Conservation (phyloP, 768 basidiomycete genomes). For the Cystobasidium tubakii region DNA sequence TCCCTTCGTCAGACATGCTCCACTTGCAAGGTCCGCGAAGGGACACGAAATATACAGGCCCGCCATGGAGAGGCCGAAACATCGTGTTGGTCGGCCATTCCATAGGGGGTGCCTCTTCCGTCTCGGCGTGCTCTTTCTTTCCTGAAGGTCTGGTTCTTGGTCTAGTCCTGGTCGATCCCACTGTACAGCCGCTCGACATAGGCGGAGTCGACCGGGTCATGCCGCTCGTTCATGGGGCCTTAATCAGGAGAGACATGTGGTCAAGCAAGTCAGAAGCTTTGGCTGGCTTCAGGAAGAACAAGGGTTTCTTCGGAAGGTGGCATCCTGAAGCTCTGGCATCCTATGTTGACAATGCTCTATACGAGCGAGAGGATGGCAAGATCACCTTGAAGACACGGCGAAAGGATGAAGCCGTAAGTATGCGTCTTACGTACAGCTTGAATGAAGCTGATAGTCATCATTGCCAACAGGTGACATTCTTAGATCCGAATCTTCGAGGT, state of each 20-base stretch:
- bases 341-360: slow-evolving; percentile 40
- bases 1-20: not conserved
- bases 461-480: slow-evolving; percentile 35
- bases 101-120: slow-evolving; percentile 72
- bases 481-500: slow-evolving; percentile 32
- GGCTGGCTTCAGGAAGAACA: slow-evolving; percentile 53
- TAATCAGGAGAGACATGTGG: slow-evolving; percentile 64
- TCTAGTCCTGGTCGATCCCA: slow-evolving; percentile 57
- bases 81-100: slow-evolving; percentile 75
- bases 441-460: slow-evolving; percentile 16
- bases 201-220: slow-evolving; percentile 50
- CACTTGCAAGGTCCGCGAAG: not conserved
- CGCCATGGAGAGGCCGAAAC: slow-evolving; percentile 31
- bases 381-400: slow-evolving; percentile 41
- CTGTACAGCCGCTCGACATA: slow-evolving; percentile 51
- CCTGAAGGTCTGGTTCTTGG: slow-evolving; percentile 47
- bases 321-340: slow-evolving; percentile 35
- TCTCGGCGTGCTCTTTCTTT: slow-evolving; percentile 48
- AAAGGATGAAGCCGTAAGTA: slow-evolving; percentile 41
- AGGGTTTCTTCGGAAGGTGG: slow-evolving; percentile 60
- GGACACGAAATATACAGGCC: not conserved
- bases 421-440: slow-evolving; percentile 19
- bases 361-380: not conserved
- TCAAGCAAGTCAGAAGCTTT: slow-evolving; percentile 63
- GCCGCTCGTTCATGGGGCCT: slow-evolving; percentile 59